phyloP scores from a whole-genome alignment of 78 protist species.

The Dictyostelium citrinum region DNA sequence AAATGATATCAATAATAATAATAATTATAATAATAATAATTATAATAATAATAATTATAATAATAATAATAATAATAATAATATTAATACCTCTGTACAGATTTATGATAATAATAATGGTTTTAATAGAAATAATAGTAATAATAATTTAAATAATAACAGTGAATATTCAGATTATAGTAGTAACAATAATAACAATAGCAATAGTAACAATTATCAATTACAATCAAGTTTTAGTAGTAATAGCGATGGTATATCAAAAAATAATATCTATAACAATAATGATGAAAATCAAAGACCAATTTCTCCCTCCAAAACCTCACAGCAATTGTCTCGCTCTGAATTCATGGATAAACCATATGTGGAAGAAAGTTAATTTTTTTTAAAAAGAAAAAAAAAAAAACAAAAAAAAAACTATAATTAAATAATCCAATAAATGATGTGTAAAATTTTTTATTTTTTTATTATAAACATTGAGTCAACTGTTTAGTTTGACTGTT shows the following conservation, averaged over 20 bases:
- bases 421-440: background rate
- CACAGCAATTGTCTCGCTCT: slow-evolving; percentile 15
- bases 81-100: background rate
- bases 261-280: background rate
- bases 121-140: background rate
- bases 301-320: background rate
- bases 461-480: background rate
- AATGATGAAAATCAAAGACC: background rate
- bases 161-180: background rate
- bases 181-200: slow-evolving; percentile 15
- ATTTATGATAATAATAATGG: background rate
- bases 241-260: background rate
- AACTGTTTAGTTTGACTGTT: background rate
- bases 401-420: background rate
- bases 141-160: slow-evolving; percentile 24
- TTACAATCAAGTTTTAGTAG: slow-evolving; percentile 24
- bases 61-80: background rate
- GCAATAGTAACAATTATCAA: background rate
- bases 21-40: background rate
- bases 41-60: background rate
- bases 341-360: background rate
- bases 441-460: background rate
- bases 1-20: background rate
- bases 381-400: background rate
- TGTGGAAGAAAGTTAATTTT: background rate